Evolutionary conservation across 2,329 filamentous ascomycete genomes (phyloP), one percentile per base, ranked within the genome.

Genomic region (Neopestalotiopsis clavispora): DNA sequence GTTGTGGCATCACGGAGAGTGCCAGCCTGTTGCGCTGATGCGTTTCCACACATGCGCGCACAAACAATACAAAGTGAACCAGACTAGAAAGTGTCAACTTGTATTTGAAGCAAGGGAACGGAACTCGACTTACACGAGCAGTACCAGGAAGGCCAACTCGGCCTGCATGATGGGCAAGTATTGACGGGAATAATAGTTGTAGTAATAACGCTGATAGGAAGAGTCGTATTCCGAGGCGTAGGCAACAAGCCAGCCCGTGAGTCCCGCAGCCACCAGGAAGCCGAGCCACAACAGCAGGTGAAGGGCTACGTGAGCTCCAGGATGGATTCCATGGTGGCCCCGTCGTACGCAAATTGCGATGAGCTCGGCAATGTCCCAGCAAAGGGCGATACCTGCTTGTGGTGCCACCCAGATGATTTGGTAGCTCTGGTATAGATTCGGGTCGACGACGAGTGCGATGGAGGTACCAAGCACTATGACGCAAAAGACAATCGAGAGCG

Each of bases 221-320:
- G 65, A 65, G 32, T 69, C 65, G 17, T 49, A 71, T 9, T 49
- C 67, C 28, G 74, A 13, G 9, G 67, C 68, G 60, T 69, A 70
- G 2, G 58, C 68, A 3, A 73, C 61, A 1, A 72, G 45, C 23
- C 69, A 72, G 23, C 67, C 71, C 3, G 71, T 72, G 32, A 75
- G 34, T 14, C 69, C 72, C 6, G 70, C 23, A 1, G 66, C 69
- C 20, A 63, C 69, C 20, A 38, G 13, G 66, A 75, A 73, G 4
- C 72, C 72, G 3, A 76, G 30, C 72, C 73, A 75, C 23, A 75
- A 59, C 6, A 76, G 60, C 14, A 75, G 71, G 6, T 76, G 73
- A 5, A 76, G 61, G 1, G 70, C 74, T 10, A 75, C 73, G 40
- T 74, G 71, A 17, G 76, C 77, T 38, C 77, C 77, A 2, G 77